Base-by-base conservation (phyloP, 2,329 filamentous ascomycete genomes). In the Sclerotinia minor region DNA sequence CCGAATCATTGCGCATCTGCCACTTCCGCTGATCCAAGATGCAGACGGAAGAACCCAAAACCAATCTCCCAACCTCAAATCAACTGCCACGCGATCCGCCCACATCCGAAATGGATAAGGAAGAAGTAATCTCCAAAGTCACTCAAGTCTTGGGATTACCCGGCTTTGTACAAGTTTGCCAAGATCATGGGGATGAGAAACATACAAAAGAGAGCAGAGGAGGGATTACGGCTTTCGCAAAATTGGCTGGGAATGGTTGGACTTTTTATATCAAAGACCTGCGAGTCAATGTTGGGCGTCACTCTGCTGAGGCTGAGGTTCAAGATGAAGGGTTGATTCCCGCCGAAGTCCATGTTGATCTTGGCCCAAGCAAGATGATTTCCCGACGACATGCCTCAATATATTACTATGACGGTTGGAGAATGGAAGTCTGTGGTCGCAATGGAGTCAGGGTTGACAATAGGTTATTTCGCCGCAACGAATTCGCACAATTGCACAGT, bases 381-480 rank as follows among this genome's bases (percentile, higher is more conserved):
- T 94, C 92, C 41, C 86, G 92, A 70, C 84, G 89, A 70, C 91
- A 94, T 76, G 91, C 91, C 15, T 83, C 88, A 74, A 91, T 95
- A 64, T 87, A 84, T 72, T 95, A 91, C 75, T 87, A 92, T 74
- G 80, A 83, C 24, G 87, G 89, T 53, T 99, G 95, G 95, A 89
- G 90, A 75, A 86, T 99, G 64, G 82, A 87, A 54, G 92, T 97
- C 71, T 94, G 94, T 76, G 95, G 95, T 26, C 90, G 95, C 73
- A 99, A 99, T 77, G 93, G 94, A 38, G 85, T 96, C 58, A 92
- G 92, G 75, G 83, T 98, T 29, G 92, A 99, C 77, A 92, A 92
- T 69, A 80, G 81, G 63, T 82, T 85, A 26, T 80, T 96, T 67
- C 91, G 90, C 75, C 84, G 89, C 64, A 89, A 90, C 17, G 78